Conservation (phyloP, 176 grass and related monocot genomes). For the Triticum turgidum region DNA sequence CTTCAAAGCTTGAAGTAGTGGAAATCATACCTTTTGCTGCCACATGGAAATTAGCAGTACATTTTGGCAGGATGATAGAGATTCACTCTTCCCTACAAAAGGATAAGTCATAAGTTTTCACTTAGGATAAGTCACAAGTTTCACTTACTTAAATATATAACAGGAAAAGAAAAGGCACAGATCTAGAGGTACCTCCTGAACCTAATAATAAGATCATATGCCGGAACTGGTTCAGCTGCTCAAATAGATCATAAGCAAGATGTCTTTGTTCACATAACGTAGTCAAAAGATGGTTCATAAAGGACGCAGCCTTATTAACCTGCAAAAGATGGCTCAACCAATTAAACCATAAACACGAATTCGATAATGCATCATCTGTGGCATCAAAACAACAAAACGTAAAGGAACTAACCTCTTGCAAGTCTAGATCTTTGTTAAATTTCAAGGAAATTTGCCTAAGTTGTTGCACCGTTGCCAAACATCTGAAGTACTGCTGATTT, state of each 20-base stretch:
- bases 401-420: constrained; percentile 62
- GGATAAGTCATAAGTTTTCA: background rate
- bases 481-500: constrained; percentile 78
- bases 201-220: constrained; percentile 52
- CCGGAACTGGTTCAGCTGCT: constrained; percentile 47
- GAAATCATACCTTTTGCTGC: constrained; percentile 78
- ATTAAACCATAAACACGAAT: constrained; percentile 26
- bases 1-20: background rate
- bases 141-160: background rate
- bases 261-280: constrained; percentile 72
- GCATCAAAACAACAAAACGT: background rate
- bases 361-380: constrained; percentile 2
- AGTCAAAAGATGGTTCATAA: constrained; percentile 73
- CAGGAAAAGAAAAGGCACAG: background rate
- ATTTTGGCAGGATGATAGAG: constrained; percentile 59
- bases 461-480: constrained; percentile 69
- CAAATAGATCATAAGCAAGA: constrained; percentile 60
- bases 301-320: constrained; percentile 74
- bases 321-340: constrained; percentile 37
- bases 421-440: constrained; percentile 85
- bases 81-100: constrained; percentile 41
- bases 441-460: constrained; percentile 64
- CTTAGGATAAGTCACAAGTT: constrained; percentile 10
- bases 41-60: constrained; percentile 65
- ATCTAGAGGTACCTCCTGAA: constrained; percentile 51